Evolutionary conservation across 2,329 filamentous ascomycete genomes (phyloP), one percentile per base, ranked within the genome.

Genomic region (Dactylellina cionopaga): DNA sequence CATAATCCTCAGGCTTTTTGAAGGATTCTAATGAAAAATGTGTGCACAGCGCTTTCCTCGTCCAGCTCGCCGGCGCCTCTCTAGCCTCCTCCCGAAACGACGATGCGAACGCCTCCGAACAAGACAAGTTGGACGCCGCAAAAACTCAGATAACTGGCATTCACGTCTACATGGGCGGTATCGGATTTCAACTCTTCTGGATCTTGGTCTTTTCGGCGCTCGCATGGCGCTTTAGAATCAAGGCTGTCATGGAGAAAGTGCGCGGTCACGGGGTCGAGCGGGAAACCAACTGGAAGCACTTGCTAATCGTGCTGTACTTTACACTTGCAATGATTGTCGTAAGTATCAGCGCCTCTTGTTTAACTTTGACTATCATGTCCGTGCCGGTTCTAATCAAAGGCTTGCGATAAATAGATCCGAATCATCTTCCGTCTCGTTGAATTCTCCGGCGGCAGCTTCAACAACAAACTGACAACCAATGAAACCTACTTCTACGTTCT

Each of bases 351-450:
- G 11, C 17, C 15, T 39, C 29, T 4, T 37, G 9, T 25, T 17
- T 27, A n/a, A 39, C 33, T 29, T 51, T n/a, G 6, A 4, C 11
- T 41, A 17, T 51, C n/a, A n/a, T 25, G 5, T 17, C 15, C 19
- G 33, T 27, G 7, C n/a, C 15, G 24, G 19, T n/a, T n/a, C n/a
- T n/a, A 27, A 25, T 22, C 15, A 22, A 11, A 19, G 33, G 47
- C 19, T 41, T 47, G 15, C 7, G 25, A 55, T n/a, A 44, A 58
- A 22, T 46, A 85, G 82, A 77, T 83, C 25, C 84, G 87, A 31
- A 88, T 89, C 77, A 83, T 87, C 74, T 90, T 85, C 79, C 85
- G 87, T 27, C 81, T 90, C 1, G 78, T 82, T 56, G 86, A 89
- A 77, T 89, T 85, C 75, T 81, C 81, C 0, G 79, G 80, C 2